Conservation (phyloP, 805 yeast species). For the Torulaspora franciscae region DNA sequence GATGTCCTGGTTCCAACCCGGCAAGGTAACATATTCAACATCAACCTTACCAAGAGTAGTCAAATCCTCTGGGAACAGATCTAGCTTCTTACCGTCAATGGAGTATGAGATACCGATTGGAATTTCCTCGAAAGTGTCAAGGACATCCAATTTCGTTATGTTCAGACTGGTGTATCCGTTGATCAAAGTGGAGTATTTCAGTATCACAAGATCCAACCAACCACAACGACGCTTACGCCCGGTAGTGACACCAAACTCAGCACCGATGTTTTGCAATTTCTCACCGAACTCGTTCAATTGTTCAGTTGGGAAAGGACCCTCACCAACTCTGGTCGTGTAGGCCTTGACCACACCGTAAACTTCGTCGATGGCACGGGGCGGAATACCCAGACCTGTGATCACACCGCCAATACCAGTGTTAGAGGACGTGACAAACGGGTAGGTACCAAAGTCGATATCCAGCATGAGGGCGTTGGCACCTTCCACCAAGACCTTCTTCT, state of each 20-base stretch:
- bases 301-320: constrained; percentile 98
- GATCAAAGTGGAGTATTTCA: constrained; percentile 83
- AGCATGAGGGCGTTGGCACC: constrained; percentile 98
- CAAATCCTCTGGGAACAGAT: constrained; percentile 91
- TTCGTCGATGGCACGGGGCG: constrained; percentile 78
- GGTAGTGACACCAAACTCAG: constrained; percentile 95
- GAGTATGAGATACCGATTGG: constrained; percentile 82
- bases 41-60: constrained; percentile 78
- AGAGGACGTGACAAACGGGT: constrained; percentile 94
- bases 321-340: constrained; percentile 97
- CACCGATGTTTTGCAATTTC: constrained; percentile 83
- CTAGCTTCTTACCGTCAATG: constrained; percentile 67
- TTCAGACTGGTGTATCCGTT: constrained; percentile 94
- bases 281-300: constrained; percentile 86
- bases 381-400: constrained; percentile 90
- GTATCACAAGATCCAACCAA: constrained; percentile 94
- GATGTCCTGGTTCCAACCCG: constrained; percentile 91
- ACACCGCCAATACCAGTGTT: constrained; percentile 98
- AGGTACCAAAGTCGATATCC: constrained; percentile 96
- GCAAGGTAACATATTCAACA: constrained; percentile 83
- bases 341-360: constrained; percentile 97
- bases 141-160: constrained; percentile 92
- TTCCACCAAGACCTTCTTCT: constrained; percentile 87
- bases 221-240: constrained; percentile 99
- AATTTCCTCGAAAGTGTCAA: constrained; percentile 85